These are phyloP conservation scores for Durotheca rogersii DNA, from an alignment of 495 filamentous ascomycete species.

Conservation along the genomic window DNA sequence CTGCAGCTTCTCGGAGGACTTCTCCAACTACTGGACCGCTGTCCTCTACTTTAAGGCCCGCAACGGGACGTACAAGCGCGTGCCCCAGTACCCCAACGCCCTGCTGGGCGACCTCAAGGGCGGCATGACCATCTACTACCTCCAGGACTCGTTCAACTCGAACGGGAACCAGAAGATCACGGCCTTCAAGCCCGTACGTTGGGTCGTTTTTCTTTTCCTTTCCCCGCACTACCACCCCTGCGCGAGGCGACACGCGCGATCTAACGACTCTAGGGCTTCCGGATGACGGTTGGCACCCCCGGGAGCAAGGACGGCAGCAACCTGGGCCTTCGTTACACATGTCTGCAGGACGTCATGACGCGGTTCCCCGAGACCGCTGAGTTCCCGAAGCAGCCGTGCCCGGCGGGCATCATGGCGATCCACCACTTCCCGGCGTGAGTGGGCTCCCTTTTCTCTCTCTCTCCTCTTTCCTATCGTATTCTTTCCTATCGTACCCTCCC, in stretches of 20 bases:
- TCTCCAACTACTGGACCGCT: slow-evolving; percentile 43
- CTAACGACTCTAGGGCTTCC: slow-evolving; percentile 40
- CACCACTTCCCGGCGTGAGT: slow-evolving; percentile 43
- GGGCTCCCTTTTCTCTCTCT: slow-evolving; percentile 2
- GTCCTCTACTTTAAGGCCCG: slow-evolving; percentile 41
- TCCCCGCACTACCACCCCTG: slow-evolving; percentile 31
- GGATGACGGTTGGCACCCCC: slow-evolving; percentile 42
- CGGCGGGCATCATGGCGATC: slow-evolving; percentile 39
- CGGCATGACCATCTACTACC: slow-evolving; percentile 49
- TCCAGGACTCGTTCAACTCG: slow-evolving; percentile 37
- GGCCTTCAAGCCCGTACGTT: slow-evolving; percentile 43
- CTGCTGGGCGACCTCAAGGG: slow-evolving; percentile 40
- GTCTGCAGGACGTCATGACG: slow-evolving; percentile 39
- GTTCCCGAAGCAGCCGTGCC: slow-evolving; percentile 33
- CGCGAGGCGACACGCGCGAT: slow-evolving; percentile 1
- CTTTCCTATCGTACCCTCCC: too few species aligned
- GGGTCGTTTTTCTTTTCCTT: too few species aligned
- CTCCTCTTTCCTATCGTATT: slow-evolving; percentile 8
- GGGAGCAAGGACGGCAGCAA: slow-evolving; percentile 31
- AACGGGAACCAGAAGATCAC: slow-evolving; percentile 47
- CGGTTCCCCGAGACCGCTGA: slow-evolving; percentile 37
- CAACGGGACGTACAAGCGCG: slow-evolving; percentile 45
- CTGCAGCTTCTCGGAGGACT: slow-evolving; percentile 39
- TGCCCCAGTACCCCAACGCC: slow-evolving; percentile 41
- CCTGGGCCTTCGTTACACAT: slow-evolving; percentile 35